Evolutionary conservation across 73 alveolate genomes (phyloP).

Genomic region (Paramecium octaurelia): DNA sequence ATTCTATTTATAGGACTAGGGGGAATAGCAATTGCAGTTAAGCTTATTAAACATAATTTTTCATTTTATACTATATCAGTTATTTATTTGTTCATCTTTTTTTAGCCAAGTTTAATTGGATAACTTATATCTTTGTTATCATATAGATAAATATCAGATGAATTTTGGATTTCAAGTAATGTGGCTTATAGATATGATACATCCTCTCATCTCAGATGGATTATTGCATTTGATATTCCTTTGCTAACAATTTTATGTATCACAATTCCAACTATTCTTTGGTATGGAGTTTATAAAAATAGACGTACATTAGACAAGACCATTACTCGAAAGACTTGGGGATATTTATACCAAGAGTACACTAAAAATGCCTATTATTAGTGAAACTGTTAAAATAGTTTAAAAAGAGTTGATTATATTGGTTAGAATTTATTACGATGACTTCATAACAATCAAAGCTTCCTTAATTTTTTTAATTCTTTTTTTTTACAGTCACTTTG

Average conservation of each 20-base stretch:
- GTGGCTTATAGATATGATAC: background rate
- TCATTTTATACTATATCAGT: background rate
- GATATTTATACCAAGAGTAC: background rate
- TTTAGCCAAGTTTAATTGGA: background rate
- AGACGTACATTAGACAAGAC: background rate
- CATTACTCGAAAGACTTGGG: background rate
- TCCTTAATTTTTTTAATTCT: background rate
- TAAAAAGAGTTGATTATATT: background rate
- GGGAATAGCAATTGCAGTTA: background rate
- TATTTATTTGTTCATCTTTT: background rate
- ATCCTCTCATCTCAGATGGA: background rate
- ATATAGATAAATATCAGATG: background rate
- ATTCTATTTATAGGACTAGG: background rate
- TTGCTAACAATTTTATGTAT: background rate
- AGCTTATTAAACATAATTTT: background rate
- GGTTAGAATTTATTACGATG: background rate
- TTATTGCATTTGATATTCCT: background rate
- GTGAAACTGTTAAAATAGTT: conserved; percentile 7
- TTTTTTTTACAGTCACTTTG: background rate
- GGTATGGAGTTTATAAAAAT: background rate
- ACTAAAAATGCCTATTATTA: background rate
- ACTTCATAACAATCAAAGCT: background rate
- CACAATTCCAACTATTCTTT: background rate
- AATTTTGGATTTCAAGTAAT: background rate
- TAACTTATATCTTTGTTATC: background rate